These are phyloP conservation scores for Halophytophthora polymorphica DNA, from an alignment of 352 stramenopile genomes.

Conservation along the genomic window DNA sequence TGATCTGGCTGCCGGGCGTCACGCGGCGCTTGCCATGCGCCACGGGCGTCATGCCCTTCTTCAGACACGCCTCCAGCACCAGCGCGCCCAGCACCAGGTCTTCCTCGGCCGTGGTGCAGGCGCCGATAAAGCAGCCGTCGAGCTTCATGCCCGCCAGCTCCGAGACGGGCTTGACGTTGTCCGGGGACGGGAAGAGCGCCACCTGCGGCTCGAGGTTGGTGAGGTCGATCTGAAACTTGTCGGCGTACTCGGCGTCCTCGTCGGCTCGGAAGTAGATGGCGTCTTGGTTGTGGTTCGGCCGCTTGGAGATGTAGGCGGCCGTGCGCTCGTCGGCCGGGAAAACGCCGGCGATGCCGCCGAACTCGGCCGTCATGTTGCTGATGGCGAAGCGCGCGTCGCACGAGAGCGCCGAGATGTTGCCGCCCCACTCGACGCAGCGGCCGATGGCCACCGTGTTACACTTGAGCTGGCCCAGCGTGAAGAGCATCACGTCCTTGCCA, in stretches of 20 bases:
- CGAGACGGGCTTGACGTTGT: slow-evolving; percentile 74
- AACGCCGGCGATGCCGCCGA: slow-evolving; percentile 80
- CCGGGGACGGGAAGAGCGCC: slow-evolving; percentile 73
- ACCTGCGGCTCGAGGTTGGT: slow-evolving; percentile 67
- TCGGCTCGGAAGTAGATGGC: slow-evolving; percentile 83
- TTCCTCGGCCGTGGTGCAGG: slow-evolving; percentile 80
- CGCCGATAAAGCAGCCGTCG: slow-evolving; percentile 85
- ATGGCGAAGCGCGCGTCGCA: slow-evolving; percentile 84
- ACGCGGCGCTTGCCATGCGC: slow-evolving; percentile 65
- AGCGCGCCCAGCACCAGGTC: slow-evolving; percentile 77
- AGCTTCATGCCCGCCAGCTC: slow-evolving; percentile 73
- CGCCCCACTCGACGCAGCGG: slow-evolving; percentile 76
- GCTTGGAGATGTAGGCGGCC: slow-evolving; percentile 74
- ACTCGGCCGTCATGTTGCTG: slow-evolving; percentile 85
- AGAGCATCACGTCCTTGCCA: slow-evolving; percentile 87
- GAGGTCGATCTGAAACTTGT: slow-evolving; percentile 75
- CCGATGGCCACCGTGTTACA: slow-evolving; percentile 83
- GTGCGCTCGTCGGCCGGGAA: slow-evolving; percentile 78
- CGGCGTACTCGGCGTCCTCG: slow-evolving; percentile 66
- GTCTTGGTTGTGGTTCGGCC: slow-evolving; percentile 71
- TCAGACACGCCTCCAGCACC: slow-evolving; percentile 73
- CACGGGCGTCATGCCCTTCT: slow-evolving; percentile 60
- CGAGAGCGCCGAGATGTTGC: slow-evolving; percentile 73
- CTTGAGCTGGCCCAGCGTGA: slow-evolving; percentile 82
- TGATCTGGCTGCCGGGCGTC: slow-evolving; percentile 73